Evolutionary conservation across 306 rosid species (phyloP), one percentile per base, ranked within the genome.

Genomic region (Cicer judaicum): DNA sequence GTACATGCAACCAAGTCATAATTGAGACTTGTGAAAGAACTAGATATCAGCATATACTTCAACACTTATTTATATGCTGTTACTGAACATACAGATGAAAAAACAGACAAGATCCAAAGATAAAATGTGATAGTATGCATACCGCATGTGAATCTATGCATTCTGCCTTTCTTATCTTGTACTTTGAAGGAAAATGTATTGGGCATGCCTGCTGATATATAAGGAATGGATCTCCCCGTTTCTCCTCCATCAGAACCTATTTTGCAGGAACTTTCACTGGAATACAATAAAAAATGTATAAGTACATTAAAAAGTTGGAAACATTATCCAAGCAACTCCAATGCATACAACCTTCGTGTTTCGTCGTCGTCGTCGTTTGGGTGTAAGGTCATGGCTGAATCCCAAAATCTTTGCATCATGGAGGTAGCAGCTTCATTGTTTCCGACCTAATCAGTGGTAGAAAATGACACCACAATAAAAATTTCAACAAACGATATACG

Each of bases 381-480:
- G 68, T 81, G 70, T 18, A 84, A 85, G 72, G 93, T 88, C 98
- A 95, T 87, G 75, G 99, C 98, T 55, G 99, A 95, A 83, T 95
- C 98, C 99, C 99, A 95, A 79, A 95, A 95, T 84, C 87, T 92
- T 77, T 92, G 99, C 97, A 95, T 90, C 92, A 92, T 64, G 43
- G 88, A 64, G 87, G 80, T 90, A 55, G 97, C 64, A 42, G 92
- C 90, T 79, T 92, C 99, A 73, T 82, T 89, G 73, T 72, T 89
- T 82, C 98, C 99, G 65, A 81, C 93, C 99, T 95, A 80, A 24
- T 79, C 59, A 84, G 67, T 19, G 57, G 56, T 53, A 72, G 19
- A 76, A 81, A 73, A 89, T 12, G 52, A 77, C 36, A 36, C 47
- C 49, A 42, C 41, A 12, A 10, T 64, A 24, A 60, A 49, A 56